A percentile compares a stretch with the other conserved stretches of the same genome.
phyloP scores from a whole-genome alignment of 2,329 filamentous ascomycete genomes.

The Talaromyces amestolkiae region DNA sequence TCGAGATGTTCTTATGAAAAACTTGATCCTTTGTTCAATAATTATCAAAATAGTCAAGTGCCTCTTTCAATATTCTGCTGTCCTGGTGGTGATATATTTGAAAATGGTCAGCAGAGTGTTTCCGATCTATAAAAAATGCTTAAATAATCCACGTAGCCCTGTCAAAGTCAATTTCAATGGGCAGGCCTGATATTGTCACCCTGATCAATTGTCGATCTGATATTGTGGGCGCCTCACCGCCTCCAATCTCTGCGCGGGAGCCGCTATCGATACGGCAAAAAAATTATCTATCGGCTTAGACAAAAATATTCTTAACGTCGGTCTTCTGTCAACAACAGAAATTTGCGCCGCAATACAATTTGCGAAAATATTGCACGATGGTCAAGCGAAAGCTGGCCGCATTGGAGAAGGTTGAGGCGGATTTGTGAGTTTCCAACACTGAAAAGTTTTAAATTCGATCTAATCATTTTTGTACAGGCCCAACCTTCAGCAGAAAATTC shows the following conservation, averaged over 20 bases:
- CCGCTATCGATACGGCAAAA: conserved; percentile 21
- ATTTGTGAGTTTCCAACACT: conserved; percentile 57
- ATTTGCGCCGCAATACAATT: background rate
- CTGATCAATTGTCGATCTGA: background rate
- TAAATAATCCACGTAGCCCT: background rate
- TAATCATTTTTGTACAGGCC: conserved; percentile 51
- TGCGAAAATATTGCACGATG: conserved; percentile 47
- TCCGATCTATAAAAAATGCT: background rate
- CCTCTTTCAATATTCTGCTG: background rate
- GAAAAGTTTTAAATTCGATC: background rate
- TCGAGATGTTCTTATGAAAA: conserved; percentile 45
- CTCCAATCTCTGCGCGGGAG: background rate
- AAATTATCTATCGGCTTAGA: conserved; percentile 13
- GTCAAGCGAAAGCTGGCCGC: conserved; percentile 87
- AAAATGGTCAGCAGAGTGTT: background rate
- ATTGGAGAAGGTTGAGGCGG: conserved; percentile 91
- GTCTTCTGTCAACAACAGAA: background rate
- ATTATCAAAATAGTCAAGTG: background rate
- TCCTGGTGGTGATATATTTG: background rate
- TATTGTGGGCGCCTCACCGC: background rate
- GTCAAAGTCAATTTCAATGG: background rate
- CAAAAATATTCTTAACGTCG: conserved; percentile 53
- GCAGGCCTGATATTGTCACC: background rate
- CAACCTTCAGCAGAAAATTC: conserved; percentile 88
- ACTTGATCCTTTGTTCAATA: conserved; percentile 18